Evolutionary conservation across 495 filamentous ascomycete genomes (phyloP).

Genomic region (Talaromyces proteolyticus): DNA sequence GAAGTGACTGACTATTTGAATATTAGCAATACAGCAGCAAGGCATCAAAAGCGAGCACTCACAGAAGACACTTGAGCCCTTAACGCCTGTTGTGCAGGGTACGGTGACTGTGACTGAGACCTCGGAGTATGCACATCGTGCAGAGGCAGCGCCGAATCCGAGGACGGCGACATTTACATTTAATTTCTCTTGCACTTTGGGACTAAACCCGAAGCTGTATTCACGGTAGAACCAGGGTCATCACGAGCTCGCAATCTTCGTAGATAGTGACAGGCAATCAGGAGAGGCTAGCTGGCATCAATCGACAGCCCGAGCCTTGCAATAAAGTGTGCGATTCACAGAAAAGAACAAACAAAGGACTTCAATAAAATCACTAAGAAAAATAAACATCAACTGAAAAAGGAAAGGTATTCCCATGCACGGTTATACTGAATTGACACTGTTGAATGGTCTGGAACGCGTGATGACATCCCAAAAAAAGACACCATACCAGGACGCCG

Average conservation of each 20-base stretch:
- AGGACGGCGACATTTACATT: slow-evolving; percentile 51
- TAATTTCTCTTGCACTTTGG: slow-evolving; percentile 42
- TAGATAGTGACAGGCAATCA: neutral
- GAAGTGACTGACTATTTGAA: slow-evolving; percentile 50
- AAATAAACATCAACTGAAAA: too few relatives aligned
- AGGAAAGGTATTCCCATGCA: too few relatives aligned
- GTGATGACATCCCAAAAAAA: neutral
- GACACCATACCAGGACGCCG: neutral
- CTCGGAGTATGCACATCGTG: slow-evolving; percentile 41
- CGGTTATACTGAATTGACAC: too few relatives aligned
- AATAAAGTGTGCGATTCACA: neutral
- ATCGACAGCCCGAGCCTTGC: neutral
- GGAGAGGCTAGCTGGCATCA: neutral
- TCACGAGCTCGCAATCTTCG: slow-evolving; percentile 13
- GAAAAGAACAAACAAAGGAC: neutral
- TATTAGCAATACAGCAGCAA: neutral
- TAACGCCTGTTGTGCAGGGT: slow-evolving; percentile 20
- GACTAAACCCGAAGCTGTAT: slow-evolving; percentile 5
- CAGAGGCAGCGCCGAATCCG: slow-evolving; percentile 42
- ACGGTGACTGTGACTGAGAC: slow-evolving; percentile 26
- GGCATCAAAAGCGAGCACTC: neutral
- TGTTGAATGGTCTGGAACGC: too few relatives aligned
- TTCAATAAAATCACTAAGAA: neutral
- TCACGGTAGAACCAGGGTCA: slow-evolving; percentile 11
- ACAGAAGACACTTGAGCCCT: slow-evolving; percentile 2